Base-by-base conservation (phyloP, 345 rosid species). In the Pistacia vera region DNA sequence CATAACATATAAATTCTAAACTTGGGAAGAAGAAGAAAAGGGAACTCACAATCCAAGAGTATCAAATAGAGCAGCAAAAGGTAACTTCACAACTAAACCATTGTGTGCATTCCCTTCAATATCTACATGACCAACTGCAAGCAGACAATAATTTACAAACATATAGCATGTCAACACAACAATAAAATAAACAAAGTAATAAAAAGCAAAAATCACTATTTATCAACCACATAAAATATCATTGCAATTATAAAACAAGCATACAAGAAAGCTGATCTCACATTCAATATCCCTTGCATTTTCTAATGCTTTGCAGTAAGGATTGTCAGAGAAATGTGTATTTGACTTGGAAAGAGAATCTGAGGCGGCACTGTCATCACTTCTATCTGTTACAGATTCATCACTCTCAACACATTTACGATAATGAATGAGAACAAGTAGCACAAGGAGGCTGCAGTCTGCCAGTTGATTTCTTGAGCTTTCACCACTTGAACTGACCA, bases 211-310 rank as follows among this genome's bases (percentile, higher is more conserved):
- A 20, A 72, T 11, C 68, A 65, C 49, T 11, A 46, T 46, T 68
- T 56, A 54, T 22, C 73, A 35, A 71, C 49, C 28, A 59, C 9
- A 41, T 0, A 56, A 49, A 25, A 63, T 63, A 71, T 54, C 22
- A 63, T 38, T 70, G 61, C 63, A 72, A 25, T 38, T 58, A 5
- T 57, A 41, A 72, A 71, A 65, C 36, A 70, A 77, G 63, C 63
- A 54, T 51, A 70, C 12, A 75, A 70, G 36, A 51, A 68, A 73
- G 52, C 71, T 68, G 17, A 59, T 33, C 90, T 94, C 85, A 97
- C 99, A 85, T 81, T 97, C 98, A 63, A 92, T 81, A 80, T 97
- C 99, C 86, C 88, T 89, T 60, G 94, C 90, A 86, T 89, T 92
- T 87, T 87, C 90, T 70, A 97, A 84, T 71, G 96, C 96, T 85